Evolutionary conservation across 345 rosid genomes (phyloP), one percentile per base, ranked within the genome.

Genomic region (Populus deltoides): DNA sequence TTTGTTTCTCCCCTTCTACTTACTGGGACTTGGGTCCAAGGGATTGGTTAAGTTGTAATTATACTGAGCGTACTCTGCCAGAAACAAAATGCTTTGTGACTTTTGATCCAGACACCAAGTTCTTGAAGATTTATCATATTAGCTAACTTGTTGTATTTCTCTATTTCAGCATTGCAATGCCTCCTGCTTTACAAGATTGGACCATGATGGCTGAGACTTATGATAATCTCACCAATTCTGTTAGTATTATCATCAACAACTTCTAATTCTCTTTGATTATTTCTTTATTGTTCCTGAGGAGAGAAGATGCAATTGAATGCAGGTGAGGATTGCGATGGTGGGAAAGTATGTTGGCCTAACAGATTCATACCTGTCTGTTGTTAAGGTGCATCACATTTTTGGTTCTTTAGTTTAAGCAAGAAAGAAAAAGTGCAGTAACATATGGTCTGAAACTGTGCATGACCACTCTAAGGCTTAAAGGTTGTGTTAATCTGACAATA

Each of bases 161-260:
- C 79, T 83, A 68, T 86, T 91, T 84, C 79, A 82, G 85, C 47
- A 75, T 75, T 45, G 82, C 85, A 1, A 67, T 55, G 66, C 73
- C 82, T 67, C 82, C 85, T 57, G 77, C 72, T 78, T 82, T 82
- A 66, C 79, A 35, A 71, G 85, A 75, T 78, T 82, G 85, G 85
- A 82, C 85, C 70, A 66, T 71, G 77, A 82, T 78, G 85, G 85
- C 85, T 8, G 85, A 82, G 82, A 78, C 79, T 41, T 82, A 75
- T 68, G 85, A 82, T 71, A 78, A 79, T 67, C 68, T 82, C 20
- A 87, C 86, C 38, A 73, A 75, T 80, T 81, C 89, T 78, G 97
- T 93, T 59, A 82, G 89, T 85, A 76, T 75, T 75, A 74, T 68
- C 45, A 25, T 55, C 67, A 51, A 66, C 51, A 68, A 45, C 36